phyloP scores from a whole-genome alignment of 768 basidiomycete genomes.

The Rhodotorula babjevae region DNA sequence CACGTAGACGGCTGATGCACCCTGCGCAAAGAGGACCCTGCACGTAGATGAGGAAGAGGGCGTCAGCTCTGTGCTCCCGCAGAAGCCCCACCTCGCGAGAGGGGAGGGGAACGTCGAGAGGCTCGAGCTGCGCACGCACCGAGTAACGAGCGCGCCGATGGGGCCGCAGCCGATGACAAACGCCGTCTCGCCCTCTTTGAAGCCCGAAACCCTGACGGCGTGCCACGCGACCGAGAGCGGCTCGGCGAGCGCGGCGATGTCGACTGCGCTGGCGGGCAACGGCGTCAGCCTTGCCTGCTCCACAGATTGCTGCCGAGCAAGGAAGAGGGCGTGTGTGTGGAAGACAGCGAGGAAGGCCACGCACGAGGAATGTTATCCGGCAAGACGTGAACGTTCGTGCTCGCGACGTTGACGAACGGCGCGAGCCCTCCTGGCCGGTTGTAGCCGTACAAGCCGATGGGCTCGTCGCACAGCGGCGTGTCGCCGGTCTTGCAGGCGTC shows the following conservation, averaged over 20 bases:
- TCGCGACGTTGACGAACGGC: constrained; percentile 50
- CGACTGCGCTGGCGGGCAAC: constrained; percentile 47
- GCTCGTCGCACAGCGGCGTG: constrained; percentile 5
- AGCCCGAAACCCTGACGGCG: constrained; percentile 51
- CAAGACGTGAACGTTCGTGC: constrained; percentile 49
- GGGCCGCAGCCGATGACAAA: constrained; percentile 54
- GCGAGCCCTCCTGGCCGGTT: constrained; percentile 50
- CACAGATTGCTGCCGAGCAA: too few species aligned
- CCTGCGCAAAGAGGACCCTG: constrained; percentile 49
- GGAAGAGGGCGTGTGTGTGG: not conserved
- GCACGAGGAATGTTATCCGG: constrained; percentile 50
- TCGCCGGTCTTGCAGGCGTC: constrained; percentile 40
- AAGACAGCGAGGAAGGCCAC: too few species aligned
- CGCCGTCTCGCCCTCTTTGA: constrained; percentile 49
- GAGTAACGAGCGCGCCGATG: constrained; percentile 43
- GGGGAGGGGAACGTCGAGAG: too few species aligned
- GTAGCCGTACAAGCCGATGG: constrained; percentile 32
- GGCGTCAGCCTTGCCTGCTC: not conserved
- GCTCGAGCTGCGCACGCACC: not conserved
- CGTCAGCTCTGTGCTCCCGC: too few species aligned
- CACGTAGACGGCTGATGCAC: constrained; percentile 46
- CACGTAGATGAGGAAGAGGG: constrained; percentile 1
- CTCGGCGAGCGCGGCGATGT: constrained; percentile 54
- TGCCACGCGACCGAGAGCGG: constrained; percentile 55
- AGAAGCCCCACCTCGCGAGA: too few species aligned